phyloP scores from a whole-genome alignment of 768 basidiomycete species.

The Hysterangium stoloniferum region DNA sequence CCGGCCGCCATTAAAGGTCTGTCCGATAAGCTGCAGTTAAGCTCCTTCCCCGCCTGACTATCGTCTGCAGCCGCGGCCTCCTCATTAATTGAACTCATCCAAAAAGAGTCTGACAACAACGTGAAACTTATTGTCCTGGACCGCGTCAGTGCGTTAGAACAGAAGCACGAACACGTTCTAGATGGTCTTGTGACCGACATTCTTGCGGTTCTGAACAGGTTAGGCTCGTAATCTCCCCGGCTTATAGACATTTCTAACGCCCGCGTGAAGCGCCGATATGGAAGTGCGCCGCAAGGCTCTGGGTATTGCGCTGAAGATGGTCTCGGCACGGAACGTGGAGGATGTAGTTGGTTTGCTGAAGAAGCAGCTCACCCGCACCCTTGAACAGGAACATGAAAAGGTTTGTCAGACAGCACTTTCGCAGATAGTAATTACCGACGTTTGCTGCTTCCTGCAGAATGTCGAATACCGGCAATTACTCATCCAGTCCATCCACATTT shows the following conservation, averaged over 20 bases:
- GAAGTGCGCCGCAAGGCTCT: constrained; percentile 94
- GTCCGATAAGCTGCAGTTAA: not conserved
- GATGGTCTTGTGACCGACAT: constrained; percentile 95
- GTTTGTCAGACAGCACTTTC: constrained; percentile 29
- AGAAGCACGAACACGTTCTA: constrained; percentile 81
- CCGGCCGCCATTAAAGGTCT: constrained; percentile 92
- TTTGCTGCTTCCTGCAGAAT: constrained; percentile 51
- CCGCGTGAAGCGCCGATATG: constrained; percentile 71
- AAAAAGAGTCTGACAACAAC: constrained; percentile 98
- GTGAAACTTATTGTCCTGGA: constrained; percentile 97
- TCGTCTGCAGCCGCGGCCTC: constrained; percentile 67
- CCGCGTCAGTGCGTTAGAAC: constrained; percentile 73
- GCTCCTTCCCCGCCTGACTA: constrained; percentile 6
- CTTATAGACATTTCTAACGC: not conserved
- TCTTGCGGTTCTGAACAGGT: constrained; percentile 83
- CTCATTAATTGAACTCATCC: constrained; percentile 78
- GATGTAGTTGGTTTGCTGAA: constrained; percentile 95
- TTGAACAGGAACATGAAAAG: constrained; percentile 91
- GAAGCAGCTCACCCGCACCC: constrained; percentile 92
- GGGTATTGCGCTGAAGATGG: constrained; percentile 84
- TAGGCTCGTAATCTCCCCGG: constrained; percentile 7
- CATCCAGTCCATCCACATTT: constrained; percentile 95
- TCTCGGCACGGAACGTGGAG: constrained; percentile 89
- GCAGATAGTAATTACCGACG: too few relatives aligned
- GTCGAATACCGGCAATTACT: constrained; percentile 93